These are phyloP conservation scores for Alternaria viburni DNA, from an alignment of 2,329 filamentous ascomycete species.

Conservation along the genomic window DNA sequence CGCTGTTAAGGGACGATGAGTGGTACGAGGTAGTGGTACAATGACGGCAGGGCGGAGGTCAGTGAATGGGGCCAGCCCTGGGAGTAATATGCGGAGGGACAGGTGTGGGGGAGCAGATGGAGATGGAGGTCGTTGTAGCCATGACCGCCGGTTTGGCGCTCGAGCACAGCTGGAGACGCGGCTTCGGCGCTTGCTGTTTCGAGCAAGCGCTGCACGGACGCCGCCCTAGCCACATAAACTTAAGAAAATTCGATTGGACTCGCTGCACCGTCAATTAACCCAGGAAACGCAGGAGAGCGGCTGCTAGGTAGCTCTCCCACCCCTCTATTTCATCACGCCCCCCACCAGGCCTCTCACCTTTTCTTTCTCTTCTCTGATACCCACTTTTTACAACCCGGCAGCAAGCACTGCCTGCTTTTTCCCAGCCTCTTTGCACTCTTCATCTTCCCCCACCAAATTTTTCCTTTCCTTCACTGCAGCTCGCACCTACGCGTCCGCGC, in stretches of 20 bases:
- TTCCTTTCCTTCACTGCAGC: constrained; percentile 52
- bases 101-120: constrained; percentile 7
- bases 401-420: constrained; percentile 56
- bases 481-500: constrained; percentile 63
- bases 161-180: constrained; percentile 2
- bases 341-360: constrained; percentile 50
- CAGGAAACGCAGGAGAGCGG: constrained; percentile 18
- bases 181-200: constrained; percentile 16
- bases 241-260: constrained; percentile 22
- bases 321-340: constrained; percentile 39
- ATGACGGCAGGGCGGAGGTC: constrained; percentile 10
- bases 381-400: constrained; percentile 58
- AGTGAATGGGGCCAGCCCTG: constrained; percentile 28
- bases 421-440: constrained; percentile 47
- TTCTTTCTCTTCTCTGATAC: constrained; percentile 59
- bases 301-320: constrained; percentile 15
- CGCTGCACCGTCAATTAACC: constrained; percentile 14
- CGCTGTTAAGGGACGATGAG: constrained; percentile 7
- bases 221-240: constrained; percentile 13
- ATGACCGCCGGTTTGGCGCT: constrained; percentile 6
- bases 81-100: constrained; percentile 14
- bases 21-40: constrained; percentile 2
- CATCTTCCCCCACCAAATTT: constrained; percentile 24
- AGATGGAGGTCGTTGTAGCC: constrained; percentile 6
- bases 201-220: constrained; percentile 8